Base-by-base conservation (phyloP, 2,329 filamentous ascomycete genomes). In the Fulvia fulva region DNA sequence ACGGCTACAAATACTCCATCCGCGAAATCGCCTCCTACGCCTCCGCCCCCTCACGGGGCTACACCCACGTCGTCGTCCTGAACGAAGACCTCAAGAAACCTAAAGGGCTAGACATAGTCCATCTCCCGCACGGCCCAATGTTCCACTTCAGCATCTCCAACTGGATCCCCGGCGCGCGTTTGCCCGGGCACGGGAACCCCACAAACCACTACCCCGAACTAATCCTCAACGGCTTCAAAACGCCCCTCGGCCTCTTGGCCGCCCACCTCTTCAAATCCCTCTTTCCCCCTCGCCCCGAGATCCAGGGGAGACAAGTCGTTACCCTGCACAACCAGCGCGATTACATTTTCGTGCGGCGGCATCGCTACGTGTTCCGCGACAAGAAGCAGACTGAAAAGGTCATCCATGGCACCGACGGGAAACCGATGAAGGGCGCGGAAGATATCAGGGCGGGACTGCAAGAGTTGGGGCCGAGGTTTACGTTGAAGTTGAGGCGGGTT, bases 241-340 rank as follows among this genome's bases (percentile, higher is more conserved):
- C 94, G 0, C 91, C 93, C 0, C 81, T 99, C 1, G 94, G 94
- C 76, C 80, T 96, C 9, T 79, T 97, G 41, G 91, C 92, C 0
- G 93, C 92, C 8, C 87, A 91, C 68, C 79, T 97, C 1, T 94
- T 99, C 78, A 83, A 88, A 63, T 85, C 83, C 0, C 75, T 95
- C 26, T 94, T 91, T 75, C 94, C 93, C 0, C 83, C 87, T 0
- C 83, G 85, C 45, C 93, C 94, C 0, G 90, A 97, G 68, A 79
- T 97, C 5, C 82, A 88, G 65, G 93, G 93, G 4, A 81, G 93
- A 23, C 92, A 97, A 70, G 92, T 97, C 1, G 86, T 97, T 8
- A 97, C 93, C 0, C 77, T 97, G 53, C 91, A 97, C 75, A 97
- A 97, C 68, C 92, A 96, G 78, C 87, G 93, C 63, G 93, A 97